Evolutionary conservation across 169 alveolate genomes (phyloP), one percentile per base, ranked within the genome.

Genomic region (Plasmodium knowlesi): DNA sequence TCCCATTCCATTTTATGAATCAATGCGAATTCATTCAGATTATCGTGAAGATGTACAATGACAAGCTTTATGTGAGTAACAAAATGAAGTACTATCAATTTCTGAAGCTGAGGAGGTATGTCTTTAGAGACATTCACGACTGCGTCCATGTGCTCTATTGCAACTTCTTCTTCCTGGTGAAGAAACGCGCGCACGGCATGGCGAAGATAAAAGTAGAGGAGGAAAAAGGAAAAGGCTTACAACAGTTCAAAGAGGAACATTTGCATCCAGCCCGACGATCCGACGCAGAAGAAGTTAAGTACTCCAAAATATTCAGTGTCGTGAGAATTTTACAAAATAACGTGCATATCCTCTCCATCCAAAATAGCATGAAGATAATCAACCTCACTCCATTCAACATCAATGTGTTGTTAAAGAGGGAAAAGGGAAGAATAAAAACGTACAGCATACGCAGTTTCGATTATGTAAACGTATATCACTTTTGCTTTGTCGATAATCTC

Each of bases 341-440:
- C 61, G 34, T 86, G 5, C 81, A 76, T 37, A 43, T 86, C 16
- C 5, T 86, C 3, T 73, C 86, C 0, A 86, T 86, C 25, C 86
- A 76, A 34, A 74, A 54, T 2, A 50, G 81, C 70, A 86, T 86
- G 53, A 46, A 74, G 67, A 32, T 86, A 32, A 76, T 74, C n/a
- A 86, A 86, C 46, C 46, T 86, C 4, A 74, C 74, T 6, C 93
- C 93, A 6, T 54, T 86, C 43, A 25, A 86, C 10, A 86, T 86
- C 14, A 86, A 74, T 8, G 86, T 86, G 12, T 37, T 86, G 25
- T 41, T 86, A n/a, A 86, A 86, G 80, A 86, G 39, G 19, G 93
- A 86, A 54, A 86, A 86, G 41, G 93, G 93, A 22, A 86, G 85
- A 9, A 86, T 86, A 22, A 86, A 86, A n/a, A 86, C 93, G 9